phyloP scores from a whole-genome alignment of 768 basidiomycete genomes.

The Kwoniella sp. region DNA sequence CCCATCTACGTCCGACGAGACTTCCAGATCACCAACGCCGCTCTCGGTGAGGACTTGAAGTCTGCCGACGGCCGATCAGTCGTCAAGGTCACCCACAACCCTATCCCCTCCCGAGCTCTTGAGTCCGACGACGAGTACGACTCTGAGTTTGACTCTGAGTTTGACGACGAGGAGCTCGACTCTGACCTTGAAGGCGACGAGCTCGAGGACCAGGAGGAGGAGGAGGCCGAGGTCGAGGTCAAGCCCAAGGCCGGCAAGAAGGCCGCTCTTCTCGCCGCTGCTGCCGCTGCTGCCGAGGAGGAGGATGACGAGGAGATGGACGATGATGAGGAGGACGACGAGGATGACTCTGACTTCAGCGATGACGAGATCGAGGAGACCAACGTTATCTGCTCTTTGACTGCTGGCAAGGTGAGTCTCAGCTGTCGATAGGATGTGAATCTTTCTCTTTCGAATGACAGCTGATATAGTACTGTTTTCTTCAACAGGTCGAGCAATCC shows the following conservation, averaged over 20 bases:
- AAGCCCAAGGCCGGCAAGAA: slow-evolving; percentile 63
- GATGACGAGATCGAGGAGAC: slow-evolving; percentile 56
- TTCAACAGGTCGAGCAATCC: slow-evolving; percentile 71
- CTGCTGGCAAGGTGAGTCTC: slow-evolving; percentile 70
- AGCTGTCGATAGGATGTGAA: not conserved
- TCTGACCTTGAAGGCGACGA: slow-evolving; percentile 39
- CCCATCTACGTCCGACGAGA: slow-evolving; percentile 67
- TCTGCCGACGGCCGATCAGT: slow-evolving; percentile 60
- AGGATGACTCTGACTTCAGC: slow-evolving; percentile 48
- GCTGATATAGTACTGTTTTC: slow-evolving; percentile 11
- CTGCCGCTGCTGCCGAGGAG: slow-evolving; percentile 20
- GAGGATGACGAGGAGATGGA: slow-evolving; percentile 30
- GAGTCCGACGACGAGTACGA: slow-evolving; percentile 42
- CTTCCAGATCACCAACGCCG: slow-evolving; percentile 77
- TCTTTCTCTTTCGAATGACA: not conserved
- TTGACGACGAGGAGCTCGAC: slow-evolving; percentile 56
- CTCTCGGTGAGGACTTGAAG: slow-evolving; percentile 72
- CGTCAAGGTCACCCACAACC: slow-evolving; percentile 56
- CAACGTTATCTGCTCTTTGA: slow-evolving; percentile 71
- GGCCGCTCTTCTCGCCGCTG: slow-evolving; percentile 28
- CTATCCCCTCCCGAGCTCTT: slow-evolving; percentile 45
- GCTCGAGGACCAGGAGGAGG: slow-evolving; percentile 55
- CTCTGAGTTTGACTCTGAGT: slow-evolving; percentile 44
- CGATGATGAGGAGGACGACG: slow-evolving; percentile 55
- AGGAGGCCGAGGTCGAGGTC: slow-evolving; percentile 59